A percentile compares a stretch with the other conserved stretches of the same genome.
Conservation (phyloP, 305 asterid genomes). For the Fraxinus albicans region DNA sequence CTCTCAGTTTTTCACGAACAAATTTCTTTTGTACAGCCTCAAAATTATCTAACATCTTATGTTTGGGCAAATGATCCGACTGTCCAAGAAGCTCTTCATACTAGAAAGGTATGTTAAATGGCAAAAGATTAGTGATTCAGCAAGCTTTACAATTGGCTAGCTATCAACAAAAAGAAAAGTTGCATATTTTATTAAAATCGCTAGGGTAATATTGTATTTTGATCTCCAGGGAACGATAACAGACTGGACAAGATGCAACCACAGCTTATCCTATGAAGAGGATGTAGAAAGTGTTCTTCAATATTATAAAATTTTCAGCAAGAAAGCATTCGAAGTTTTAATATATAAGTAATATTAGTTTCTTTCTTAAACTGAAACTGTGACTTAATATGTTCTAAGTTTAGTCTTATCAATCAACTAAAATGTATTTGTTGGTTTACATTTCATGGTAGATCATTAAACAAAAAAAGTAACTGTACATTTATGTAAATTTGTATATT, state of each 20-base stretch:
- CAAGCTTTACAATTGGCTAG: background rate
- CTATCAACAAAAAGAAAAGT: background rate
- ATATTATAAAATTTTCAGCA: no score
- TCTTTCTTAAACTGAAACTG: background rate
- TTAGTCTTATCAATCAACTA: background rate
- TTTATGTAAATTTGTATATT: no score
- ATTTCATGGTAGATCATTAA: background rate
- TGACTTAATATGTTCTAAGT: background rate
- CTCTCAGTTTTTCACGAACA: background rate
- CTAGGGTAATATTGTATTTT: no score
- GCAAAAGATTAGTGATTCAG: no score
- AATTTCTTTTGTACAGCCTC: constrained; percentile 8
- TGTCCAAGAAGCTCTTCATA: constrained; percentile 31
- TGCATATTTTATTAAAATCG: background rate
- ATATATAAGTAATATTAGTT: background rate
- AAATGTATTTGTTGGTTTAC: no score
- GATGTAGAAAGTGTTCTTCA: no score
- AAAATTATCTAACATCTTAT: constrained; percentile 21
- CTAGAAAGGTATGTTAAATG: constrained; percentile 21
- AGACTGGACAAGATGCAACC: no score
- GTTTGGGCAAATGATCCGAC: constrained; percentile 31
- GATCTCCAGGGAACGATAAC: background rate
- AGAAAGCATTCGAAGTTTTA: no score
- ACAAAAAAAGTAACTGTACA: background rate
- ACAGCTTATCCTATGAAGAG: no score